Evolutionary conservation across 768 basidiomycete species (phyloP).

Genomic region (Mycena maculata): DNA sequence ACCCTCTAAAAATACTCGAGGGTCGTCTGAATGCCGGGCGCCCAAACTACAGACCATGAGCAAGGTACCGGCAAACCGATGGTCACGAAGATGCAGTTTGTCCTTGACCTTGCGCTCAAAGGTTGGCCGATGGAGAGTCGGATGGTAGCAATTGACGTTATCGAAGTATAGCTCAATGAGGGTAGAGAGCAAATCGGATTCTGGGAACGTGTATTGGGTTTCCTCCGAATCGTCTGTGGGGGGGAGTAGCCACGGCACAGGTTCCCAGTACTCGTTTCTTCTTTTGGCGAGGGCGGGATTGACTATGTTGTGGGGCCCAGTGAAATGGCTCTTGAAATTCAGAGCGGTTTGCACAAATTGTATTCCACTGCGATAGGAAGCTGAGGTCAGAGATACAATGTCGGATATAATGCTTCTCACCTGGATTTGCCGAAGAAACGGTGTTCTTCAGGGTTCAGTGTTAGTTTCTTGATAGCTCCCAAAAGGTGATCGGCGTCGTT

Average conservation of each 20-base stretch:
- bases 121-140: slow-evolving; percentile 78
- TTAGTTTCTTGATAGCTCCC: slow-evolving; percentile 48
- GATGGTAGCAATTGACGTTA: slow-evolving; percentile 63
- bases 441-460: slow-evolving; percentile 53
- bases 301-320: slow-evolving; percentile 15
- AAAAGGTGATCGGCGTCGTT: slow-evolving; percentile 49
- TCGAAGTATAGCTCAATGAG: slow-evolving; percentile 67
- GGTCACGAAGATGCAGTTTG: slow-evolving; percentile 61
- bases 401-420: not conserved
- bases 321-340: slow-evolving; percentile 56
- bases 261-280: slow-evolving; percentile 63
- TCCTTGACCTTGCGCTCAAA: slow-evolving; percentile 67
- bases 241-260: slow-evolving; percentile 45
- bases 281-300: slow-evolving; percentile 42
- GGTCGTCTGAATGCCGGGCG: slow-evolving; percentile 69
- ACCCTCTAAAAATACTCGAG: slow-evolving; percentile 61
- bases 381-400: not conserved
- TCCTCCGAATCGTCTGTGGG: slow-evolving; percentile 36
- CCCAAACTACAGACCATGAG: slow-evolving; percentile 60
- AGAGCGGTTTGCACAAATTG: slow-evolving; percentile 67
- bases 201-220: slow-evolving; percentile 59
- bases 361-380: slow-evolving; percentile 51
- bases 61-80: slow-evolving; percentile 54
- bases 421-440: slow-evolving; percentile 63
- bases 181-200: slow-evolving; percentile 59